These are phyloP conservation scores for Pythium pectinolyticum DNA, from an alignment of 352 stramenopile genomes.

Conservation along the genomic window DNA sequence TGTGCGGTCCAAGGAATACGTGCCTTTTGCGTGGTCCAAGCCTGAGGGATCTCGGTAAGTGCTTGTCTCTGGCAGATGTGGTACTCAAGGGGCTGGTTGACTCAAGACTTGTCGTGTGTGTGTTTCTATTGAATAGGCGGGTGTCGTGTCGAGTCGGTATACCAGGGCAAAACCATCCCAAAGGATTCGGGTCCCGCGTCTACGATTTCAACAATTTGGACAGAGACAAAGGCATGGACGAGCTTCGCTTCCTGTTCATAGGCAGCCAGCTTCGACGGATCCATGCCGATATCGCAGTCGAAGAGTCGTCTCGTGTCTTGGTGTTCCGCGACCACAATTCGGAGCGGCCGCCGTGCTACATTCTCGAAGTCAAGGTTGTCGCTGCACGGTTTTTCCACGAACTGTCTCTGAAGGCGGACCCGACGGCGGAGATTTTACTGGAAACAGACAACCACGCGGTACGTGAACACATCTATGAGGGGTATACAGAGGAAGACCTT, in stretches of 20 bases:
- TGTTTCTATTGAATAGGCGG: constrained; percentile 39
- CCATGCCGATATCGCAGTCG: constrained; percentile 73
- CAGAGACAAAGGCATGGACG: constrained; percentile 67
- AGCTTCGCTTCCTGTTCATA: constrained; percentile 68
- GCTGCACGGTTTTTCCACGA: constrained; percentile 66
- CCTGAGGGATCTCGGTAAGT: constrained; percentile 69
- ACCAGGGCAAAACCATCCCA: constrained; percentile 46
- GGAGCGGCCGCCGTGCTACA: constrained; percentile 58
- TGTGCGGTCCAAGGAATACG: constrained; percentile 68
- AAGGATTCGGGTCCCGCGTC: constrained; percentile 61
- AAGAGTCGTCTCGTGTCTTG: constrained; percentile 76
- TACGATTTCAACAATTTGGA: constrained; percentile 88
- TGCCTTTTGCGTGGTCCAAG: constrained; percentile 81
- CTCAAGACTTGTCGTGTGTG: constrained; percentile 6
- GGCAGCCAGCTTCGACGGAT: constrained; percentile 68
- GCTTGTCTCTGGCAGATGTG: neutral
- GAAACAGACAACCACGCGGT: constrained; percentile 71
- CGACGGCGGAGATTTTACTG: constrained; percentile 56
- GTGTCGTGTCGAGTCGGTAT: constrained; percentile 66
- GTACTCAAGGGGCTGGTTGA: neutral
- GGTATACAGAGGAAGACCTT: neutral
- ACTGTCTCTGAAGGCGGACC: constrained; percentile 58
- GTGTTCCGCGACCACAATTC: constrained; percentile 72
- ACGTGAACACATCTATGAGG: neutral
- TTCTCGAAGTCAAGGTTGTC: constrained; percentile 85